Evolutionary conservation across 352 stramenopile genomes (phyloP).

Genomic region (Thraustochytrium striatum): DNA sequence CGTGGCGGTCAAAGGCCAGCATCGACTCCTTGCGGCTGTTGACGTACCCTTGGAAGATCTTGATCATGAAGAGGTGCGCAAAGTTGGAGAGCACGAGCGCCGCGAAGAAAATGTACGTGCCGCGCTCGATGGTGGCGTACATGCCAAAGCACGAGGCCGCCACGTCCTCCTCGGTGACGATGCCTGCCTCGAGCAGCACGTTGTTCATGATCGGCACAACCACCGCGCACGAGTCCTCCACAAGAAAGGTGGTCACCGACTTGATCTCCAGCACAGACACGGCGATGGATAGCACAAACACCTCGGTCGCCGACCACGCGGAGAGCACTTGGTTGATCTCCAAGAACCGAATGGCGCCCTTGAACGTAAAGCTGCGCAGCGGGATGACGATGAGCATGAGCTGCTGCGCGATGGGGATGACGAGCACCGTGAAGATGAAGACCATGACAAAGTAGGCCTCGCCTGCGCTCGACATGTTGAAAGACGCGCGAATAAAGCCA

Average conservation of each 20-base stretch:
- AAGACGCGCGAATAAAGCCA: constrained; percentile 15
- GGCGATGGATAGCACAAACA: constrained; percentile 44
- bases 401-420: constrained; percentile 41
- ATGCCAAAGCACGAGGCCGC: constrained; percentile 29
- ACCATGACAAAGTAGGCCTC: constrained; percentile 38
- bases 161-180: constrained; percentile 46
- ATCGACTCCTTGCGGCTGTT: no score
- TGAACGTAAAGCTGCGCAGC: constrained; percentile 23
- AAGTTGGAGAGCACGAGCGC: neutral
- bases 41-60: no score
- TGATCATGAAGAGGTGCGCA: neutral
- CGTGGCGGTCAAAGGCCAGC: no score
- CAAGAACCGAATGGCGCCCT: constrained; percentile 27
- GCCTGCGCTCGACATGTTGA: constrained; percentile 10
- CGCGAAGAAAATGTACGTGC: neutral
- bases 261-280: constrained; percentile 42
- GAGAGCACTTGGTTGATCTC: constrained; percentile 28
- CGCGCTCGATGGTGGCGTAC: neutral
- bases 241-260: neutral
- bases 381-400: constrained; percentile 18
- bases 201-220: constrained; percentile 32
- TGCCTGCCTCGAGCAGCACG: constrained; percentile 14
- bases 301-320: constrained; percentile 40
- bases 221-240: constrained; percentile 25
- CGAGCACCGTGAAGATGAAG: constrained; percentile 41